These are phyloP conservation scores for Beauveria brongniartii DNA, from an alignment of 2,329 filamentous ascomycete species.

Conservation along the genomic window DNA sequence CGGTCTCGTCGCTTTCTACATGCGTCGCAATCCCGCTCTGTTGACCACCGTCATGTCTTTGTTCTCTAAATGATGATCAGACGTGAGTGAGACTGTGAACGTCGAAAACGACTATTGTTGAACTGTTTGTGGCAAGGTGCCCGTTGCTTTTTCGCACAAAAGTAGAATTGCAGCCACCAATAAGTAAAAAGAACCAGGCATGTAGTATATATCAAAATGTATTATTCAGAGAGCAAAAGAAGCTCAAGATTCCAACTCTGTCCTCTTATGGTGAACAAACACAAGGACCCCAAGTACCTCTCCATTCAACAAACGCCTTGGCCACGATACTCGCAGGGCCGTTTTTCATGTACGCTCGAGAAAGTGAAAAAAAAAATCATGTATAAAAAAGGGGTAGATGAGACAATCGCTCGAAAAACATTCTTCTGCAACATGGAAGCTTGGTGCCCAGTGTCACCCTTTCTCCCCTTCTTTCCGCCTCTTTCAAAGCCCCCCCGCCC, in stretches of 20 bases:
- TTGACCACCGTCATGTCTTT: slow-evolving; percentile 21
- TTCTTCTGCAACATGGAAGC: background rate
- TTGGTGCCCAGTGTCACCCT: background rate
- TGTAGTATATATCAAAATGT: background rate
- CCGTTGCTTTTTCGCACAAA: too few relatives aligned
- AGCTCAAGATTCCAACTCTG: background rate
- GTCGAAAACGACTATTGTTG: background rate
- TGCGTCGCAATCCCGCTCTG: slow-evolving; percentile 42
- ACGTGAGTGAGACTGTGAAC: background rate
- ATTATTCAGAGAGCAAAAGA: background rate
- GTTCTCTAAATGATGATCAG: slow-evolving; percentile 16
- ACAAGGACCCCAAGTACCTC: background rate
- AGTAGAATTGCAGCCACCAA: background rate
- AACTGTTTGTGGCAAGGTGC: background rate
- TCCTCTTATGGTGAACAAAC: background rate
- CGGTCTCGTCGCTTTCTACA: slow-evolving; percentile 59
- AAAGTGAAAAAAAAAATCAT: background rate
- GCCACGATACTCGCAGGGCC: background rate
- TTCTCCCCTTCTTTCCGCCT: background rate
- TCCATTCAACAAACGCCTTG: background rate
- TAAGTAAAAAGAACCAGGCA: background rate
- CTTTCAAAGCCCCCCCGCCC: background rate
- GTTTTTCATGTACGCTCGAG: background rate
- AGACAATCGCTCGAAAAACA: background rate
- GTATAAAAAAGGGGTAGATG: background rate